phyloP scores from a whole-genome alignment of 2,329 filamentous ascomycete species.

The Aspergillus proliferans region DNA sequence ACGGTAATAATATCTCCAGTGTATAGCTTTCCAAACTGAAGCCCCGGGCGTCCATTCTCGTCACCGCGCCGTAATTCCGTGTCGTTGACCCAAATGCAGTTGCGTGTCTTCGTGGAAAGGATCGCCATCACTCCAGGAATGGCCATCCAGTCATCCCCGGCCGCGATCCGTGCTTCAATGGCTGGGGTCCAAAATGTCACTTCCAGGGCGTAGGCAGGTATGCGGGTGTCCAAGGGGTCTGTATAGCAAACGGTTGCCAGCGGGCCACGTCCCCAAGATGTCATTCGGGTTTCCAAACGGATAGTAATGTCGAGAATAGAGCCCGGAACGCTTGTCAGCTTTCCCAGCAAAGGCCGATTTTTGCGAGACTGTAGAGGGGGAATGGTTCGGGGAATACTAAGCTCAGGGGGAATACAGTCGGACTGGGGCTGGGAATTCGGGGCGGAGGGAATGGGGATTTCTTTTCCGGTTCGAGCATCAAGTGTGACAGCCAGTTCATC shows the following conservation, averaged over 20 bases:
- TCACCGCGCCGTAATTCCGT: conserved; percentile 55
- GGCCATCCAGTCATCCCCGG: conserved; percentile 51
- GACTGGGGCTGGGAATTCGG: background rate
- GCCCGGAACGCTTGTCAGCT: conserved; percentile 57
- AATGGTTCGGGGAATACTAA: conserved; percentile 1
- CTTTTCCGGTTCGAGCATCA: conserved; percentile 37
- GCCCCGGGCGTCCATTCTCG: conserved; percentile 45
- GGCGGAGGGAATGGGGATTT: conserved; percentile 17
- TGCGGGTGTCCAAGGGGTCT: conserved; percentile 57
- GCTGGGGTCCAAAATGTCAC: conserved; percentile 67
- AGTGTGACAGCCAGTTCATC: conserved; percentile 37
- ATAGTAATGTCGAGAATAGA: conserved; percentile 62
- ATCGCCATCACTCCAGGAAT: conserved; percentile 58
- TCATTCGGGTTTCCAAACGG: conserved; percentile 59
- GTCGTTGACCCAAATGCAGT: conserved; percentile 71
- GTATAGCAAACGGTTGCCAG: conserved; percentile 64
- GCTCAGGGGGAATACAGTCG: background rate
- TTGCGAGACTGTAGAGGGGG: conserved; percentile 22
- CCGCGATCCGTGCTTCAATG: conserved; percentile 55
- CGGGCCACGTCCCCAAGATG: conserved; percentile 69
- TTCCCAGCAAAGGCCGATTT: conserved; percentile 50
- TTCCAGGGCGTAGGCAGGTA: conserved; percentile 77
- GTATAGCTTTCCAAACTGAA: conserved; percentile 61
- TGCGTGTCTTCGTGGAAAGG: conserved; percentile 71
- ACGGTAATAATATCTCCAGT: conserved; percentile 72